Conservation (phyloP, 768 basidiomycete species). For the Chalciporus sphaerocephalus region DNA sequence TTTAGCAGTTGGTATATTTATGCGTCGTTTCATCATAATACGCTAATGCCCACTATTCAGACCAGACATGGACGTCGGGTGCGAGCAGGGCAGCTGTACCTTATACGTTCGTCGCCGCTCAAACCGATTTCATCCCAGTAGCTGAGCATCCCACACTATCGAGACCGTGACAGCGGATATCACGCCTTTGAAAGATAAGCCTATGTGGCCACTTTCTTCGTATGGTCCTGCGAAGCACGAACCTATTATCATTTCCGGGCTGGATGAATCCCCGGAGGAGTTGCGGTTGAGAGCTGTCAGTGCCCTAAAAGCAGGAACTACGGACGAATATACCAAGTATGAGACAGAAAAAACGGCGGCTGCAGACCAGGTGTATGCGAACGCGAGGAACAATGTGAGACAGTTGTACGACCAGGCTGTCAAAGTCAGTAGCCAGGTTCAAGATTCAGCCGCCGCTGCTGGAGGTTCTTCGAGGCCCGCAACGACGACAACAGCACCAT, state of each 20-base stretch:
- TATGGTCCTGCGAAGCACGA: slow-evolving; percentile 78
- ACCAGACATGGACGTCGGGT: slow-evolving; percentile 39
- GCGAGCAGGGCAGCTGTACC: slow-evolving; percentile 27
- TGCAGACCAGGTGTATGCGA: slow-evolving; percentile 48
- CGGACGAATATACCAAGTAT: slow-evolving; percentile 61
- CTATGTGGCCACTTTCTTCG: slow-evolving; percentile 73
- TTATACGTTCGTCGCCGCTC: slow-evolving; percentile 35
- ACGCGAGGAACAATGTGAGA: slow-evolving; percentile 45
- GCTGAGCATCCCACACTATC: slow-evolving; percentile 35
- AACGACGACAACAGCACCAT: slow-evolving; percentile 26
- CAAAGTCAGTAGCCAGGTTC: slow-evolving; percentile 35
- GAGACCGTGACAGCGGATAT: slow-evolving; percentile 66
- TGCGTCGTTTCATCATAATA: slow-evolving; percentile 7
- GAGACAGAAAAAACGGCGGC: slow-evolving; percentile 52
- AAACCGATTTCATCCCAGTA: neutral
- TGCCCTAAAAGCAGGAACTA: slow-evolving; percentile 51
- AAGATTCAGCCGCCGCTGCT: slow-evolving; percentile 9
- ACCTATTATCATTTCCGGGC: slow-evolving; percentile 54
- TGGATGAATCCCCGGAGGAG: slow-evolving; percentile 79
- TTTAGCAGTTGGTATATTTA: slow-evolving; percentile 50
- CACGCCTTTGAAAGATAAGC: slow-evolving; percentile 56
- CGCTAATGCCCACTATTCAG: slow-evolving; percentile 22
- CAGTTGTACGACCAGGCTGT: slow-evolving; percentile 52
- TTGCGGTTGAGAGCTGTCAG: slow-evolving; percentile 59
- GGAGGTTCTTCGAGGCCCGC: slow-evolving; percentile 16